phyloP scores from a whole-genome alignment of 169 alveolate genomes.

The Neospora caninum region DNA sequence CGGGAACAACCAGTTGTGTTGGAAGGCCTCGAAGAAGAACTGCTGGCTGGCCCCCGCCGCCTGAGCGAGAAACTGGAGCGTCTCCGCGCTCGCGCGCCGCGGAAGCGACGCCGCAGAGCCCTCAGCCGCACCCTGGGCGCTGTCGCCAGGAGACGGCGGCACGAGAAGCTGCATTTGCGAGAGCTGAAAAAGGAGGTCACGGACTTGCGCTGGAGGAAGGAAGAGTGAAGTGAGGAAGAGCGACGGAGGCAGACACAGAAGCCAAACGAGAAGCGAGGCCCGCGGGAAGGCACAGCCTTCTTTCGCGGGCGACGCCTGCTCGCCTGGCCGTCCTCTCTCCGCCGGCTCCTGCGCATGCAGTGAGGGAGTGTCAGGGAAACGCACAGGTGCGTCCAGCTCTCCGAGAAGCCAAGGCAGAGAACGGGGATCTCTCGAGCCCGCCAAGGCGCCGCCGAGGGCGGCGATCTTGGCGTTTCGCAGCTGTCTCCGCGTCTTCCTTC shows the following conservation, averaged over 20 bases:
- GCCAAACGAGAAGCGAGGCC: constrained; percentile 17
- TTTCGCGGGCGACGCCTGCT: no score
- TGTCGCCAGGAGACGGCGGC: background rate
- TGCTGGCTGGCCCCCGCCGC: constrained; percentile 36
- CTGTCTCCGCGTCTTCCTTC: background rate
- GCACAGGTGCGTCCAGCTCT: background rate
- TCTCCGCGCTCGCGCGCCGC: background rate
- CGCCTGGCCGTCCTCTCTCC: background rate
- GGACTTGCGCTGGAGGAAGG: constrained; percentile 2
- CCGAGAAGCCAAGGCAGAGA: background rate
- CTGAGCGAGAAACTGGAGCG: background rate
- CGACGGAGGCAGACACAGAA: constrained; percentile 2
- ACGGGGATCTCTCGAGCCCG: background rate
- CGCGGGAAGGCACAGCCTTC: background rate
- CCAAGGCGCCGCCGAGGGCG: background rate
- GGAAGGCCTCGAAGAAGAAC: constrained; percentile 12
- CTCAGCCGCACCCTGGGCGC: background rate
- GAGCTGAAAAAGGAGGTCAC: constrained; percentile 12
- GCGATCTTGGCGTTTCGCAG: background rate
- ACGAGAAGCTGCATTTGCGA: constrained; percentile 33
- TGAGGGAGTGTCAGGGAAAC: background rate
- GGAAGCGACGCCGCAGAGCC: background rate
- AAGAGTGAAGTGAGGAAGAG: background rate
- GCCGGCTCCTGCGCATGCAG: background rate
- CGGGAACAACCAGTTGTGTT: constrained; percentile 16